Evolutionary conservation across 495 filamentous ascomycete genomes (phyloP).

Genomic region (Talaromyces ruber): DNA sequence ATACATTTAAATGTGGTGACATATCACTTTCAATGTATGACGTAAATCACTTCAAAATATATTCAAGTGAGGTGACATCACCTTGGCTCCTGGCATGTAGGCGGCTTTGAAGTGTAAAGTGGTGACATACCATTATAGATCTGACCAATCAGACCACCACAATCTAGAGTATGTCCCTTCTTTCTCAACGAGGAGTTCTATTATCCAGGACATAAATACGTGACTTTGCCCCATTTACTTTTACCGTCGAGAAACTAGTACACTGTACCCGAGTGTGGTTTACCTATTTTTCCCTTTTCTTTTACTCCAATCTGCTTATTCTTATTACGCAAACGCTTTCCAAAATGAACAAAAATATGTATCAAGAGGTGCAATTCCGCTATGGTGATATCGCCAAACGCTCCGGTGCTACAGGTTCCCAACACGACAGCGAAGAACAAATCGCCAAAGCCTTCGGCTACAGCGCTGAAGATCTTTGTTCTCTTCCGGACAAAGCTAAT

Average conservation of each 20-base stretch:
- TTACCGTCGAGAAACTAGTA: background rate
- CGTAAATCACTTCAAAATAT: background rate
- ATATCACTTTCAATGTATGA: background rate
- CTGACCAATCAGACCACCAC: slow-evolving; percentile 4
- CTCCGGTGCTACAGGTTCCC: background rate
- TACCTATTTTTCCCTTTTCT: background rate
- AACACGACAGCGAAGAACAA: slow-evolving; percentile 18
- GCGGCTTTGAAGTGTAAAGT: background rate
- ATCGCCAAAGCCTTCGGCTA: slow-evolving; percentile 58
- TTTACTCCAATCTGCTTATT: background rate
- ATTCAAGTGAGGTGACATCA: background rate
- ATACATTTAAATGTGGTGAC: background rate
- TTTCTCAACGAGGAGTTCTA: background rate
- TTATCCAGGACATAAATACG: slow-evolving; percentile 2
- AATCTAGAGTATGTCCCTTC: background rate
- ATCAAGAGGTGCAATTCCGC: background rate
- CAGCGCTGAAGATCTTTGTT: slow-evolving; percentile 39
- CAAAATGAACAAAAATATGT: slow-evolving; percentile 4
- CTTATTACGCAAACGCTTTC: background rate
- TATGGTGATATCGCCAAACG: slow-evolving; percentile 1
- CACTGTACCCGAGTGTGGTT: background rate
- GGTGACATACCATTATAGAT: slow-evolving; percentile 4
- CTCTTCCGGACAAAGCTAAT: slow-evolving; percentile 48
- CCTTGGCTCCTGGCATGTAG: background rate
- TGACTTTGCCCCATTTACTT: background rate